Percentiles rank a stretch among this genome's conserved stretches.
Evolutionary conservation across 257 asterid species (phyloP).

Genomic region (Schizonepeta tenuifolia): DNA sequence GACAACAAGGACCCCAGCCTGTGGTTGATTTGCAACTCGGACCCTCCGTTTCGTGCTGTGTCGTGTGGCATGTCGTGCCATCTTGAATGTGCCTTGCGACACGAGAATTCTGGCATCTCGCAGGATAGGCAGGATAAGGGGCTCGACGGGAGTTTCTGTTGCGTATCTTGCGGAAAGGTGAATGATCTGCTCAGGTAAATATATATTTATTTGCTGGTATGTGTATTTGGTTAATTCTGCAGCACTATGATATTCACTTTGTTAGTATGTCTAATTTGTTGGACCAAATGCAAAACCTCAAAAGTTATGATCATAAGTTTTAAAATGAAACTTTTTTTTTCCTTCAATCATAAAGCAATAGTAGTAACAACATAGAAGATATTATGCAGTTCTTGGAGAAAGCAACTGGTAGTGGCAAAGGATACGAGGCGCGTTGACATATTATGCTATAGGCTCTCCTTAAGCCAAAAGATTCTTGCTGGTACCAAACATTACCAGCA

Average conservation of each 20-base stretch:
- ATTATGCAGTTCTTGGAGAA: slow-evolving; percentile 72
- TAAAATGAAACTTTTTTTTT: too few species aligned
- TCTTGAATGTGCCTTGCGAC: slow-evolving; percentile 74
- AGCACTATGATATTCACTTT: background rate
- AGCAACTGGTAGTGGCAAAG: slow-evolving; percentile 72
- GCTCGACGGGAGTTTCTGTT: slow-evolving; percentile 74
- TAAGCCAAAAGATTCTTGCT: slow-evolving; percentile 72
- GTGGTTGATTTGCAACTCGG: slow-evolving; percentile 73
- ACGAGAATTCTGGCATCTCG: slow-evolving; percentile 58
- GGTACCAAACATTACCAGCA: slow-evolving; percentile 67
- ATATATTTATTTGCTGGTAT: background rate
- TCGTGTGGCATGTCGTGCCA: slow-evolving; percentile 89
- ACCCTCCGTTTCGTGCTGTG: slow-evolving; percentile 54
- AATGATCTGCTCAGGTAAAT: slow-evolving; percentile 78
- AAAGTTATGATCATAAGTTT: background rate
- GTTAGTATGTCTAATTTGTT: background rate
- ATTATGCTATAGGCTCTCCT: slow-evolving; percentile 70
- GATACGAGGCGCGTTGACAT: slow-evolving; percentile 89
- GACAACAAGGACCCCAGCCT: slow-evolving; percentile 89
- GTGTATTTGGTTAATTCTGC: background rate
- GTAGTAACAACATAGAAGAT: slow-evolving; percentile 10
- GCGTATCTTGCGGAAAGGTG: slow-evolving; percentile 75
- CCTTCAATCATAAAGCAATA: background rate
- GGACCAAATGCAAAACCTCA: background rate
- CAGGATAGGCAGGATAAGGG: slow-evolving; percentile 53